Base-by-base conservation (phyloP, 768 basidiomycete species). In the Boletus tylopilopsis region DNA sequence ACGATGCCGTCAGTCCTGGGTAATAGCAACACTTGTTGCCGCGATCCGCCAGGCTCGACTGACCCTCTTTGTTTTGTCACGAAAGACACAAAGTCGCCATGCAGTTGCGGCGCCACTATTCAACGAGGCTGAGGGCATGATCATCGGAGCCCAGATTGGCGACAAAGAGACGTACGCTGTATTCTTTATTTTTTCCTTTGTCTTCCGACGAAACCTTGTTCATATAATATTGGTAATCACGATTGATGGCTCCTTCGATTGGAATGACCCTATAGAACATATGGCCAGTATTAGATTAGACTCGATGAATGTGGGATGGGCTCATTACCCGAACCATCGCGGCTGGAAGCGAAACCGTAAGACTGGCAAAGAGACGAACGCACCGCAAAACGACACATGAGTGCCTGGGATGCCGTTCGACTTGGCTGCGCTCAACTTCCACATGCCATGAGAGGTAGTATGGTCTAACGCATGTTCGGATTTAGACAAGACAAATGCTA, bases 251-350 rank as follows among this genome's bases (percentile, higher is more conserved):
- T 24, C 12, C 36, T 35, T 35, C 11, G 13, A 13, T 19, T 24
- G 4, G 7, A 9, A 13, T 30, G 29, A 16, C 18, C 42, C 38
- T 36, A n/a, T n/a, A 7, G 21, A 13, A 25, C 16, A 18, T 7
- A 35, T 45, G 55, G 22, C 18, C 36, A 9, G 18, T 6, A 19
- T 38, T 35, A 30, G 51, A 45, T 54, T 35, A 32, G 39, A 54
- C 19, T 44, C n/a, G 24, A 23, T 48, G 38, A 13, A 43, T 29
- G 4, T 18, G 27, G 25, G 23, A 21, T 6, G 32, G n/a, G n/a
- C n/a, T 29, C 39, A 9, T 29, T 25, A 53, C 45, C 12, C 33
- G 15, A 33, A 10, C 22, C 34, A 29, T 23, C n/a, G 25, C 6
- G n/a, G 11, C 23, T 15, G 5, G 8, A 56, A 30, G 38, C 42